A percentile compares a stretch with the other conserved stretches of the same genome.
phyloP scores from a whole-genome alignment of 768 basidiomycete genomes.

The Kwoniella heveanensis region DNA sequence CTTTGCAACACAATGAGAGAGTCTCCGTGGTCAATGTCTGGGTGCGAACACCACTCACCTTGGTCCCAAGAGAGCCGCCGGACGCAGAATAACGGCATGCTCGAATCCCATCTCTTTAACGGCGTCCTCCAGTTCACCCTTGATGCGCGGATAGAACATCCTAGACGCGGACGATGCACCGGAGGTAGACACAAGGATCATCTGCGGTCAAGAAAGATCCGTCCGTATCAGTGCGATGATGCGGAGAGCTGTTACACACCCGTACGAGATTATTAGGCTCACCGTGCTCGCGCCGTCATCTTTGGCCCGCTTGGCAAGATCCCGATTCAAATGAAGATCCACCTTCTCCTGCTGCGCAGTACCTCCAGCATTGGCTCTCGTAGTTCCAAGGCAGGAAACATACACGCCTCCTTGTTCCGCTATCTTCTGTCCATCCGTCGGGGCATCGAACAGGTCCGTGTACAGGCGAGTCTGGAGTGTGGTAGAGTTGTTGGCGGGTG shows the following conservation, averaged over 20 bases:
- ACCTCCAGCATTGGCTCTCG: constrained; percentile 43
- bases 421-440: constrained; percentile 8
- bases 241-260: too few relatives aligned
- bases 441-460: constrained; percentile 24
- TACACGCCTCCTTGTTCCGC: constrained; percentile 31
- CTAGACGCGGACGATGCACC: constrained; percentile 30
- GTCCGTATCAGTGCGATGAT: too few relatives aligned
- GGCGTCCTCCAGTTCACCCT: constrained; percentile 51
- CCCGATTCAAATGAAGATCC: constrained; percentile 47
- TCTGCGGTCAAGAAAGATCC: too few relatives aligned
- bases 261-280: too few relatives aligned
- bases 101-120: constrained; percentile 43
- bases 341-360: constrained; percentile 45
- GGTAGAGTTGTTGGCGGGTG: constrained; percentile 18
- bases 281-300: constrained; percentile 47
- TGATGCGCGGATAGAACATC: constrained; percentile 44
- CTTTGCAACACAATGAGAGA: too few relatives aligned
- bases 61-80: constrained; percentile 46
- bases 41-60: constrained; percentile 25
- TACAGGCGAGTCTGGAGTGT: constrained; percentile 30
- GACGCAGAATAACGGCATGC: constrained; percentile 44
- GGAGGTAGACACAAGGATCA: constrained; percentile 48
- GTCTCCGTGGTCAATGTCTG: not conserved
- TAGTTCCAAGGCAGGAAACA: constrained; percentile 50
- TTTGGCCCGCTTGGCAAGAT: constrained; percentile 48